Conservation (phyloP, 148 eudicot genomes). For the Chenopodium quinoa region DNA sequence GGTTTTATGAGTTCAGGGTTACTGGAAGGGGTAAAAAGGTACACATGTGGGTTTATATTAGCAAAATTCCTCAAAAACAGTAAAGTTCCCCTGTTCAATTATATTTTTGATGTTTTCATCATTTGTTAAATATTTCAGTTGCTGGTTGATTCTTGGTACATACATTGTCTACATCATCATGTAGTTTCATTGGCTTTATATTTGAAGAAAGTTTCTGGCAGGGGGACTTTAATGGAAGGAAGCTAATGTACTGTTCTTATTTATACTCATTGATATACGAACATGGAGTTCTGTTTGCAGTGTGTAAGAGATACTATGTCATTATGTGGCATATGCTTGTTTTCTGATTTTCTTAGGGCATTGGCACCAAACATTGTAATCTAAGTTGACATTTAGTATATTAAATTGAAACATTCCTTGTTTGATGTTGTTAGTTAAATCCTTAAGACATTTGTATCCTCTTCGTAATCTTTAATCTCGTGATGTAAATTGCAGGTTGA, state of each 20-base stretch:
- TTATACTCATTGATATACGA: not conserved
- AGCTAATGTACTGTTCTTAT: not conserved
- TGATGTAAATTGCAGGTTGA: slow-evolving; percentile 40
- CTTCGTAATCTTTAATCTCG: not conserved
- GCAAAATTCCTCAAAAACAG: no score
- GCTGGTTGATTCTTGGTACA: not conserved
- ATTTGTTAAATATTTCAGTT: not conserved
- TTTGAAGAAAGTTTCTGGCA: not conserved
- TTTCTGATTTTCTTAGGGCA: no score
- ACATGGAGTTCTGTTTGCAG: not conserved
- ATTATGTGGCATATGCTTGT: not conserved
- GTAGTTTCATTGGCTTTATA: not conserved
- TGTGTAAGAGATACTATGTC: not conserved
- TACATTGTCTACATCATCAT: not conserved
- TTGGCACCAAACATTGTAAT: no score
- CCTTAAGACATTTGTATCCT: not conserved
- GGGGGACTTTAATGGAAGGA: not conserved
- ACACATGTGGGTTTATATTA: no score
- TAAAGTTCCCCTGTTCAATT: no score
- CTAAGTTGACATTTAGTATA: no score
- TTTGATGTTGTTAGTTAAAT: not conserved
- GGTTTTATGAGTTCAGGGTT: no score
- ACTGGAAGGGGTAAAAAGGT: no score
- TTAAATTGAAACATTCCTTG: not conserved
- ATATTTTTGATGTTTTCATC: no score